Evolutionary conservation across 1,284 basidiomycete genomes (phyloP).

Genomic region (Tilletia indica): DNA sequence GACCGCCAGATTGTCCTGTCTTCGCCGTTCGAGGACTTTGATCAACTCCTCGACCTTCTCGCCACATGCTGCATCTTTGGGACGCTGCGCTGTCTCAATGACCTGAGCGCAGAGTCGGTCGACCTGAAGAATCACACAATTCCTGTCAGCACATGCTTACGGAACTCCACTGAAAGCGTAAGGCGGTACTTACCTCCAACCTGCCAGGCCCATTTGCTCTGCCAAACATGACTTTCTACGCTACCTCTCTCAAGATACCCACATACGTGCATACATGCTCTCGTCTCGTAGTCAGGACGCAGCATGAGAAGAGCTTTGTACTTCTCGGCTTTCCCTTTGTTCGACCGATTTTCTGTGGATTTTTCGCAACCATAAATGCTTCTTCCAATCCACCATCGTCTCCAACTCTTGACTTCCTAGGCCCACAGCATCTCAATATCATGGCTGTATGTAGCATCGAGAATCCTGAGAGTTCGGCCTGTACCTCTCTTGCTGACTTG

Average conservation of each 20-base stretch:
- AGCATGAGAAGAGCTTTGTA: no score
- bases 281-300: background rate
- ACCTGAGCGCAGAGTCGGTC: constrained; percentile 6
- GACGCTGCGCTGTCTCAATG: background rate
- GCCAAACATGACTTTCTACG: constrained; percentile 7
- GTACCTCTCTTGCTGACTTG: no score
- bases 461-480: no score
- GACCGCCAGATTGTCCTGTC: background rate
- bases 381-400: no score
- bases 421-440: background rate
- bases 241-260: background rate
- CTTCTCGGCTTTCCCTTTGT: background rate
- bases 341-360: background rate
- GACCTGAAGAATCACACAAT: background rate
- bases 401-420: background rate
- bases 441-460: background rate
- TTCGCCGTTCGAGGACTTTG: background rate
- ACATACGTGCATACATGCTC: background rate
- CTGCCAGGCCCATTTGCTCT: background rate
- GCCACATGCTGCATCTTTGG: background rate
- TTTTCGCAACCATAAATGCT: no score
- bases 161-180: background rate
- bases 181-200: background rate
- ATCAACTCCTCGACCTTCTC: background rate
- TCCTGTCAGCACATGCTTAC: background rate